Evolutionary conservation across 2,329 filamentous ascomycete genomes (phyloP).

Genomic region (Trichoderma breve): DNA sequence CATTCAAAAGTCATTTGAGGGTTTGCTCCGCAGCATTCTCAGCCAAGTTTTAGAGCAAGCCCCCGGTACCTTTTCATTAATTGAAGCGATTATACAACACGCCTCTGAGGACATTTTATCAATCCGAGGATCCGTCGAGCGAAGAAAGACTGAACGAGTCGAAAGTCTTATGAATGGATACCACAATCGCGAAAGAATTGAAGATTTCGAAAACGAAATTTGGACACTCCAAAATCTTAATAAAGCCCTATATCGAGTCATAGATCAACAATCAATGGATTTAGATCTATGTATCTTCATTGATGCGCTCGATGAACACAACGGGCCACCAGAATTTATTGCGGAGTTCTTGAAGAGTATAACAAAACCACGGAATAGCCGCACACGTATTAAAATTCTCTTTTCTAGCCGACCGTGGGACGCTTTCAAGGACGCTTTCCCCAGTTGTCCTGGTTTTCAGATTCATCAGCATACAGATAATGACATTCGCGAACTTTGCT

Average conservation of each 20-base stretch:
- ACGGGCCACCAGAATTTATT: not conserved
- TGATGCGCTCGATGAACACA: constrained; percentile 11
- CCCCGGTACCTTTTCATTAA: not conserved
- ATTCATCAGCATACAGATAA: not conserved
- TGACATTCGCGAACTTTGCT: constrained; percentile 9
- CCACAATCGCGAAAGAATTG: not conserved
- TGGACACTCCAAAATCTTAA: not conserved
- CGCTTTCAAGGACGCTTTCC: not conserved
- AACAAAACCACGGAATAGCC: not conserved
- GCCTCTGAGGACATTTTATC: too few relatives aligned
- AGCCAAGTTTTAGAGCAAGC: constrained; percentile 1
- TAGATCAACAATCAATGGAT: not conserved
- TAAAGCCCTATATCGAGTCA: not conserved
- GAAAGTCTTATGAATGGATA: too few relatives aligned
- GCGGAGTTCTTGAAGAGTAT: not conserved
- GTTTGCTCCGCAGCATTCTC: constrained; percentile 2
- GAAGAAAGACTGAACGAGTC: too few relatives aligned
- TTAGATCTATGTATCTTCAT: not conserved
- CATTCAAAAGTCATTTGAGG: constrained; percentile 5
- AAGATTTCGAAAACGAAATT: not conserved
- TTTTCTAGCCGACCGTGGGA: constrained; percentile 12
- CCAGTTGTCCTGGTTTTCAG: not conserved
- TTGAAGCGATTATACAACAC: not conserved
- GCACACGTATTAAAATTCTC: not conserved
- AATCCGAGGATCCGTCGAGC: too few relatives aligned